Evolutionary conservation across 371 early-diverging fungal species (phyloP).

Genomic region (Lichtheimia hyalospora): DNA sequence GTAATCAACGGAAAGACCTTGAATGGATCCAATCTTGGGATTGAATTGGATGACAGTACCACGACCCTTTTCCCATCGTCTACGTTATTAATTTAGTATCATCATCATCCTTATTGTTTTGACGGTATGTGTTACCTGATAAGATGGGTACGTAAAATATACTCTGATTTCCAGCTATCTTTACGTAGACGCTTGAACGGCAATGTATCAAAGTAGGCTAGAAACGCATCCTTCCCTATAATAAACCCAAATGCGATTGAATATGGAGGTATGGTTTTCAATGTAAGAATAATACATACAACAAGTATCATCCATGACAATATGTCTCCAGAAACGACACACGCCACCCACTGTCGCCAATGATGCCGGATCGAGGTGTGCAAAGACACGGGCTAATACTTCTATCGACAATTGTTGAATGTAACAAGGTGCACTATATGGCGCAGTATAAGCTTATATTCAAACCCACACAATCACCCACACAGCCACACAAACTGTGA

Average conservation of each 20-base stretch:
- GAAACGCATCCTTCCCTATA: constrained; percentile 51
- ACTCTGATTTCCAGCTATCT: constrained; percentile 54
- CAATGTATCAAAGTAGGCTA: constrained; percentile 41
- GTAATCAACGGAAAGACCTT: constrained; percentile 38
- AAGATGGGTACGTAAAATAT: constrained; percentile 45
- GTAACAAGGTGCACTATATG: constrained; percentile 34
- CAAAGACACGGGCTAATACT: constrained; percentile 44
- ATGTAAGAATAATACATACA: constrained; percentile 29
- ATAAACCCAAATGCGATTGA: not conserved
- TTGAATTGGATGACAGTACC: constrained; percentile 40
- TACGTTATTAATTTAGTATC: constrained; percentile 1
- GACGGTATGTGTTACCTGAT: constrained; percentile 25
- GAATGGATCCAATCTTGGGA: constrained; percentile 42
- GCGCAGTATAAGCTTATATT: not conserved
- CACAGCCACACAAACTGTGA: no score
- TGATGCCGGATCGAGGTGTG: constrained; percentile 42
- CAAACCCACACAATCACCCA: not conserved
- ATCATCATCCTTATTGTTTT: not conserved
- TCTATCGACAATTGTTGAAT: constrained; percentile 46
- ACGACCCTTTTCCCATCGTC: constrained; percentile 51
- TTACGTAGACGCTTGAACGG: constrained; percentile 40
- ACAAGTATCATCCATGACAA: constrained; percentile 46
- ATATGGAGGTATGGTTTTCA: not conserved
- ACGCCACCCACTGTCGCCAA: constrained; percentile 37
- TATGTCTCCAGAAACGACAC: constrained; percentile 47